Base-by-base conservation (phyloP, 495 filamentous ascomycete species). In the Hypoxylon intermedium region DNA sequence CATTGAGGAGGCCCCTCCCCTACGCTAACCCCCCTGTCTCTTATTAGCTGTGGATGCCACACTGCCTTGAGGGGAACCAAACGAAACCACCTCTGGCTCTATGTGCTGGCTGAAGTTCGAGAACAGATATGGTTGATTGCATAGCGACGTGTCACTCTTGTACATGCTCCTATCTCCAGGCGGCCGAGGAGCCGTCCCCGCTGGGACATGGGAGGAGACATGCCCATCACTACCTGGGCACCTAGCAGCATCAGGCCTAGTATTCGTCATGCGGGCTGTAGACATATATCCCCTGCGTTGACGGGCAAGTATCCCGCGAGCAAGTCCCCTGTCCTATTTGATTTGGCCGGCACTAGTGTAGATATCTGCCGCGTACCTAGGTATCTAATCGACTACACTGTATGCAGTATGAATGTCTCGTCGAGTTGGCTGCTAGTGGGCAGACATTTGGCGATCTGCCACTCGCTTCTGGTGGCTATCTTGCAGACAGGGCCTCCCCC, bases 341-440 rank as follows among this genome's bases (percentile, higher is more conserved):
- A 65, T 65, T 65, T 26, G 62, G 37, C 56, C 56, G 56, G 62
- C 36, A 60, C 41, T 65, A 65, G n/a, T n/a, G n/a, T n/a, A n/a
- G 34, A 37, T 20, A 33, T 43, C 50, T 48, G 48, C 45, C 51
- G 51, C 41, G 7, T 21, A 41, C 19, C 48, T 40, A 28, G 30
- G 7, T 21, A 41, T 30, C 48, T 40, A 28, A 41, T 51, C 48
- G 36, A 51, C 46, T 26, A 46, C 24, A n/a, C n/a, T n/a, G 12
- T 65, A 44, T 65, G 62, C 50, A 55, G 60, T 58, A 38, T 65
- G 55, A 54, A 55, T 59, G 50, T 60, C 56, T 65, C 56, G 62
- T 65, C 41, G 51, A 60, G 44, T 43, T 53, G 48, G 40, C 16
- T 59, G 49, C 52, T 53, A 52, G 47, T 48, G 30, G 49, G 20